These are phyloP conservation scores for Alternaria brassicicola DNA, from an alignment of 2,329 filamentous ascomycete genomes.

Conservation along the genomic window DNA sequence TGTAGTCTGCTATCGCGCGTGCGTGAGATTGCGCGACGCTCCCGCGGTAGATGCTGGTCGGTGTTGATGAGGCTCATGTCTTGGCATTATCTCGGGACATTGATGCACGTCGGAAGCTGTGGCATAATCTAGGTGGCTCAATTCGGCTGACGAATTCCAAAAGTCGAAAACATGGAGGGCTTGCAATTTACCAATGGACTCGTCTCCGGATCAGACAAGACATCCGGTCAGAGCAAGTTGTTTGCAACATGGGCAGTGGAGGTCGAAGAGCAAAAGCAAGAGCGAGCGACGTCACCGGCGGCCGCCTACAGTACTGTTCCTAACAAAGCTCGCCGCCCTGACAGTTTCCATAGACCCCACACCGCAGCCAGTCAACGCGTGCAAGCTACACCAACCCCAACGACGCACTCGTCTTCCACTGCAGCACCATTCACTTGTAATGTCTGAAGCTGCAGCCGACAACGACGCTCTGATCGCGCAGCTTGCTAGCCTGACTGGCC, in stretches of 20 bases:
- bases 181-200: not conserved
- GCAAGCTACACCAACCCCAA: constrained; percentile 10
- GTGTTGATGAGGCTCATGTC: constrained; percentile 28
- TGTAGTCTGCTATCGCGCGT: not conserved
- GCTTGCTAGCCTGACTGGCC: constrained; percentile 44
- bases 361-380: constrained; percentile 7
- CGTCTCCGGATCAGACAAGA: not conserved
- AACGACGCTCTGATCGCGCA: constrained; percentile 46
- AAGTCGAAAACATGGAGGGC: not conserved
- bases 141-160: not conserved
- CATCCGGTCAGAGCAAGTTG: too few relatives aligned
- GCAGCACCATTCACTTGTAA: constrained; percentile 17
- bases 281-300: constrained; percentile 13
- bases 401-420: constrained; percentile 3
- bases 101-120: not conserved
- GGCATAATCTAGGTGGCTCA: not conserved
- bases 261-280: not conserved
- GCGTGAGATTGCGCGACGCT: constrained; percentile 2
- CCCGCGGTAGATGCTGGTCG: constrained; percentile 19
- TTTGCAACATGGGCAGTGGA: not conserved
- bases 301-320: constrained; percentile 1
- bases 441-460: constrained; percentile 42
- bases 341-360: constrained; percentile 12
- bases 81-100: constrained; percentile 22
- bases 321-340: not conserved